These are phyloP conservation scores for Talaromyces amestolkiae DNA, from an alignment of 2,329 filamentous ascomycete species.

Conservation along the genomic window DNA sequence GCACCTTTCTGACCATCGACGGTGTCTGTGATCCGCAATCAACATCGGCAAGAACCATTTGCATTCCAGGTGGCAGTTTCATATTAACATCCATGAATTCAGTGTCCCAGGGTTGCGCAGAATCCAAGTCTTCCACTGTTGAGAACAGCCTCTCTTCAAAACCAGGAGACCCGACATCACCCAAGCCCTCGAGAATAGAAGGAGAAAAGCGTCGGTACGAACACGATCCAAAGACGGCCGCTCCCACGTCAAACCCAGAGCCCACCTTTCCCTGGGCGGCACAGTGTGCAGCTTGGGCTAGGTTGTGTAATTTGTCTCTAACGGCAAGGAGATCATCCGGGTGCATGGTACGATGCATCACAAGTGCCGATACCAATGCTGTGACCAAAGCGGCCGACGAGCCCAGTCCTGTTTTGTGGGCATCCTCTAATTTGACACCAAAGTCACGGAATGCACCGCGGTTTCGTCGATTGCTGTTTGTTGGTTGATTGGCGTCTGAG, in stretches of 20 bases:
- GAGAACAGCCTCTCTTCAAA: conserved; percentile 66
- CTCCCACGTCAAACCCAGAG: conserved; percentile 91
- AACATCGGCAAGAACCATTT: conserved; percentile 91
- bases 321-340: conserved; percentile 49
- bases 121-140: conserved; percentile 62
- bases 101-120: conserved; percentile 67
- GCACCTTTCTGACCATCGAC: conserved; percentile 89
- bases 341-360: conserved; percentile 45
- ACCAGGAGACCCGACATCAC: conserved; percentile 62
- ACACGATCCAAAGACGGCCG: conserved; percentile 88
- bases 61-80: conserved; percentile 68
- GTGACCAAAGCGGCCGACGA: conserved; percentile 94
- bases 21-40: conserved; percentile 92
- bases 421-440: conserved; percentile 68
- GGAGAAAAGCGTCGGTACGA: conserved; percentile 92
- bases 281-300: conserved; percentile 90
- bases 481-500: conserved; percentile 61
- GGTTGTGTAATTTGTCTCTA: conserved; percentile 73
- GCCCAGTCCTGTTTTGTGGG: conserved; percentile 93
- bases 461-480: conserved; percentile 33
- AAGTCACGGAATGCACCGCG: conserved; percentile 70
- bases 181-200: conserved; percentile 63
- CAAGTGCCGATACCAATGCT: conserved; percentile 61
- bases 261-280: conserved; percentile 96
- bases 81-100: conserved; percentile 69